These are phyloP conservation scores for Teratosphaeria gauchensis DNA, from an alignment of 2,329 filamentous ascomycete species.

Conservation along the genomic window DNA sequence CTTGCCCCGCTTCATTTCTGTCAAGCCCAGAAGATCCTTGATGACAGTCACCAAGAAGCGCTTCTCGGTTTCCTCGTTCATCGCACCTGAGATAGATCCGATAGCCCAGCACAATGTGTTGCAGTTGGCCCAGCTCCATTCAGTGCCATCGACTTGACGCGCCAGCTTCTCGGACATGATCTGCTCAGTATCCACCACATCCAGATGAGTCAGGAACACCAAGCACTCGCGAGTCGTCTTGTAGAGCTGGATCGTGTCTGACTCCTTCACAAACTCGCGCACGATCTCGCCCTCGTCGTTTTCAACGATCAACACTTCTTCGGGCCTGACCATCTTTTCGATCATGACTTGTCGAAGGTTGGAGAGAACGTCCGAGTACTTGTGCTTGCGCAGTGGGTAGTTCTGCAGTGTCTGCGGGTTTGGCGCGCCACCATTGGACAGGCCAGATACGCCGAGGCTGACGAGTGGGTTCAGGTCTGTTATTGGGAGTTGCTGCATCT, in stretches of 20 bases:
- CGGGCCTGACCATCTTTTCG: conserved; percentile 97
- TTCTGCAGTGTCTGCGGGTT: conserved; percentile 78
- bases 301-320: conserved; percentile 98
- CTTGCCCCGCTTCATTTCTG: conserved; percentile 98
- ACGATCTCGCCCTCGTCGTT: conserved; percentile 99
- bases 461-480: conserved; percentile 86
- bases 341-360: conserved; percentile 98
- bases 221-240: conserved; percentile 97
- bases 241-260: conserved; percentile 96
- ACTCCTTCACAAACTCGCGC: conserved; percentile 97
- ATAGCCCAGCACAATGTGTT: conserved; percentile 99
- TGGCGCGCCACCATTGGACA: conserved; percentile 71
- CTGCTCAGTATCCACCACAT: conserved; percentile 92
- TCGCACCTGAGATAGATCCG: conserved; percentile 93
- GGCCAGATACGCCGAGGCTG: conserved; percentile 59
- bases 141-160: conserved; percentile 84
- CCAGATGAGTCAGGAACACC: conserved; percentile 93
- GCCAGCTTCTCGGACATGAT: conserved; percentile 99
- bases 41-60: conserved; percentile 97
- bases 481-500: conserved; percentile 94
- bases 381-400: conserved; percentile 93
- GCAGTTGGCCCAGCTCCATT: conserved; percentile 99
- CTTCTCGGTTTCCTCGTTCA: conserved; percentile 99
- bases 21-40: conserved; percentile 91
- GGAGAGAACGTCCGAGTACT: conserved; percentile 87